Base-by-base conservation (phyloP, 768 basidiomycete species). In the Sistotremastrum suecicum region DNA sequence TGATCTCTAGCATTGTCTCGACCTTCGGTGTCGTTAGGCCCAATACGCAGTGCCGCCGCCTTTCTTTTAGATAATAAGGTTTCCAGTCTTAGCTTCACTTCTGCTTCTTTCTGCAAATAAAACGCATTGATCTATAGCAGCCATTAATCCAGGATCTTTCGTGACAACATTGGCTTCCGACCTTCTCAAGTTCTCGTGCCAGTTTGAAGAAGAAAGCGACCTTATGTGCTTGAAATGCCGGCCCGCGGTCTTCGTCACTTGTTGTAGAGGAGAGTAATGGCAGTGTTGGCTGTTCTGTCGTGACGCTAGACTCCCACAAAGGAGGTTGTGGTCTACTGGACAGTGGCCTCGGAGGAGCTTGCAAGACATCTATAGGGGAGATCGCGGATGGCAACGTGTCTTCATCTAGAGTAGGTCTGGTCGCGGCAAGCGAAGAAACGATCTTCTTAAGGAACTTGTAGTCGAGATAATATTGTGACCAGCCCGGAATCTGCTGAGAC, bases 381-480 rank as follows among this genome's bases (percentile, higher is more conserved):
- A 53, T 85, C 68, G 45, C 88, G 88, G 42, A 84, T 68, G 8
- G 88, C 87, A 45, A 95, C 28, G 86, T 76, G 33, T 88, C 87
- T 28, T 88, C 87, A 62, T 95, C 90, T 5, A 88, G 81, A 41
- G 85, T 86, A 5, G 90, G 88, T 48, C 87, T 78, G 61, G 90
- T 86, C 32, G 86, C 83, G 43, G 80, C 79, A 50, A 97, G 76
- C 9, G 92, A 95, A 50, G 92, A 94, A 56, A 99, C 91, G 57
- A 98, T 97, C 74, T 98, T 90, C 68, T 95, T 95, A 60, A 95
- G 73, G 56, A 83, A 84, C 70, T 99, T 99, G 76, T 99, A 99
- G 67, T 98, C 92, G 49, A 97, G 78, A 66, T 98, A 98, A 68
- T 87, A 88, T 38, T 70, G 61, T 31, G 87, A 88, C 94, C 94